phyloP scores from a whole-genome alignment of 257 asterid species.

The Solanum tarapatanum region DNA sequence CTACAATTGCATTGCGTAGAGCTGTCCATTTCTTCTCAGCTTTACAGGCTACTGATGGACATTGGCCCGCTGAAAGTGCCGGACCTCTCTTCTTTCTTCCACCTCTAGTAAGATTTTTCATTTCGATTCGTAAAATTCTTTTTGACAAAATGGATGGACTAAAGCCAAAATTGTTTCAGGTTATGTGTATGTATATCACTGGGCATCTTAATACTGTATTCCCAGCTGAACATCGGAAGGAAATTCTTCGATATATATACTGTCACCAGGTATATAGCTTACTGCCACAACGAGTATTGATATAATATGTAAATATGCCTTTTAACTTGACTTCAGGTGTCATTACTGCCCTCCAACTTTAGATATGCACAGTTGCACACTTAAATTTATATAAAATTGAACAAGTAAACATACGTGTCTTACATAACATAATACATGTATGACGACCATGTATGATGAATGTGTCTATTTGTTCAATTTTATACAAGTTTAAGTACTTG shows the following conservation, averaged over 20 bases:
- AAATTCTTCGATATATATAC: conserved; percentile 55
- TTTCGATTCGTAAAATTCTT: not conserved
- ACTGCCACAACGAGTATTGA: not conserved
- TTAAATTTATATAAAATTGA: too few species aligned
- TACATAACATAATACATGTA: too few species aligned
- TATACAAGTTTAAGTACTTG: too few species aligned
- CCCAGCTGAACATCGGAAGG: conserved; percentile 38
- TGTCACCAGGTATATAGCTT: conserved; percentile 42
- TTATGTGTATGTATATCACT: conserved; percentile 46
- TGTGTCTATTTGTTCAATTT: too few species aligned
- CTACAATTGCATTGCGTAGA: conserved; percentile 43
- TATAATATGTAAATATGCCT: too few species aligned
- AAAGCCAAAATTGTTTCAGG: conserved; percentile 16
- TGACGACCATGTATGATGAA: too few species aligned
- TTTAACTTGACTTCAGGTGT: too few species aligned
- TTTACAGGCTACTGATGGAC: conserved; percentile 77
- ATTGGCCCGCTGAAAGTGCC: conserved; percentile 82
- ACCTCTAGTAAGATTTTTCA: conserved; percentile 32
- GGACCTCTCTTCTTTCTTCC: conserved; percentile 79
- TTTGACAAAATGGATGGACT: not conserved
- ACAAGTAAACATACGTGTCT: too few species aligned
- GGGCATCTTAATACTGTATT: conserved; percentile 55
- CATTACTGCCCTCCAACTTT: too few species aligned
- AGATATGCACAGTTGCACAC: too few species aligned
- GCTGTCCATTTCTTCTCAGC: conserved; percentile 65